Evolutionary conservation across 345 rosid genomes (phyloP), one percentile per base, ranked within the genome.

Genomic region (Abelmoschus esculentus): DNA sequence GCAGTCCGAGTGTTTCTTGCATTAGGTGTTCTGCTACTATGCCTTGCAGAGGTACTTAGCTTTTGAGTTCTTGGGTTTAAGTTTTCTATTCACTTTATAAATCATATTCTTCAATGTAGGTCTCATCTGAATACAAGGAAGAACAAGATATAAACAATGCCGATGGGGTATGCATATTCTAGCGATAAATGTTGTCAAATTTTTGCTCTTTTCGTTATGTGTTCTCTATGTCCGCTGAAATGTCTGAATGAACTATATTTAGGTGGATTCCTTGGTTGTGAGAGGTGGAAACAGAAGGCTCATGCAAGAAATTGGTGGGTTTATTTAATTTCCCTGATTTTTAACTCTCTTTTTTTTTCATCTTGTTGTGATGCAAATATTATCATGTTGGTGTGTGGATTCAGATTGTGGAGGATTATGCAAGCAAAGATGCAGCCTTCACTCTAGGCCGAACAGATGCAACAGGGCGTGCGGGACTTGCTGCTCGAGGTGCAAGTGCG

Each of bases 401-500:
- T 44, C 70, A 82, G 88, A 85, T 72, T 85, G 83, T 81, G 74
- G 69, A 31, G 73, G 72, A 7, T 72, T 76, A 55, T 80, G 88
- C 67, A 67, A 72, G n/a, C 57, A 77, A 31, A 80, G 88, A 75
- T 85, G 86, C 86, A 82, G 86, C 69, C 66, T 69, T 66, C 50
- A 83, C 40, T 80, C 82, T 0, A 82, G 88, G 78, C 81, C 82
- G 4, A 82, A 82, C 59, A 58, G 81, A 78, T 85, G 88, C 77
- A 73, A 68, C 26, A 78, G 86, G 66, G 88, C 88, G 47, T 82
- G 88, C 52, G 80, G 79, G 61, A 82, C 86, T 2, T 85, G 88
- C 67, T 85, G 88, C 59, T 38, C 65, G 61, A 82, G 88, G 56
- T 85, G 88, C 76, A 73, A 80, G 46, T 85, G 88, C 46, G 89